Evolutionary conservation across 1,139 yeast genomes (phyloP).

Genomic region (Yamadazyma friedrichii): DNA sequence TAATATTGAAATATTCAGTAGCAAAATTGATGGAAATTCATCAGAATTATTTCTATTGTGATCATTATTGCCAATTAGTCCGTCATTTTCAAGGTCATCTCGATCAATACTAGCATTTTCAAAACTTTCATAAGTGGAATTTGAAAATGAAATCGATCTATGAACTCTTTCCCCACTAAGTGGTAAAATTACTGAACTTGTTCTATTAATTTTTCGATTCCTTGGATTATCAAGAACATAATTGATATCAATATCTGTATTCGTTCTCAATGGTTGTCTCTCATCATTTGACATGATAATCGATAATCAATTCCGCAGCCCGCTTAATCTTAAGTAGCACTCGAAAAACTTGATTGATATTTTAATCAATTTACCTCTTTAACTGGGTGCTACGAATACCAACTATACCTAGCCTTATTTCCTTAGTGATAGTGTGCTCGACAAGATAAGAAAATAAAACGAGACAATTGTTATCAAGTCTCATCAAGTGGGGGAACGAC

Average conservation of each 20-base stretch:
- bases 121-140: slow-evolving; percentile 9
- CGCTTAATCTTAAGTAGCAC: background rate
- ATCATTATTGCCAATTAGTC: slow-evolving; percentile 1
- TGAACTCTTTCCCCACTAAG: slow-evolving; percentile 41
- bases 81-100: background rate
- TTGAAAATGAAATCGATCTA: slow-evolving; percentile 26
- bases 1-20: slow-evolving; percentile 6
- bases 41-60: background rate
- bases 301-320: too few relatives aligned
- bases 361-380: background rate
- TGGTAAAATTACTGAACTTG: slow-evolving; percentile 41
- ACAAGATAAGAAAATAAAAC: too few relatives aligned
- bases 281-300: background rate
- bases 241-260: slow-evolving; percentile 9
- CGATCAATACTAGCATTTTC: slow-evolving; percentile 7
- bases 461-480: too few relatives aligned
- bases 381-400: background rate
- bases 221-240: slow-evolving; percentile 14
- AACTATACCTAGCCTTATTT: too few relatives aligned
- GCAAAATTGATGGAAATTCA: slow-evolving; percentile 2
- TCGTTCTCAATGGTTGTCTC: background rate
- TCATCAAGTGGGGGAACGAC: too few relatives aligned
- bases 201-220: slow-evolving; percentile 18
- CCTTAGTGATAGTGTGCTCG: too few relatives aligned
- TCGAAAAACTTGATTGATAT: background rate